Base-by-base conservation (phyloP, 2,329 filamentous ascomycete genomes). In the Aspergillus quadricinctus region DNA sequence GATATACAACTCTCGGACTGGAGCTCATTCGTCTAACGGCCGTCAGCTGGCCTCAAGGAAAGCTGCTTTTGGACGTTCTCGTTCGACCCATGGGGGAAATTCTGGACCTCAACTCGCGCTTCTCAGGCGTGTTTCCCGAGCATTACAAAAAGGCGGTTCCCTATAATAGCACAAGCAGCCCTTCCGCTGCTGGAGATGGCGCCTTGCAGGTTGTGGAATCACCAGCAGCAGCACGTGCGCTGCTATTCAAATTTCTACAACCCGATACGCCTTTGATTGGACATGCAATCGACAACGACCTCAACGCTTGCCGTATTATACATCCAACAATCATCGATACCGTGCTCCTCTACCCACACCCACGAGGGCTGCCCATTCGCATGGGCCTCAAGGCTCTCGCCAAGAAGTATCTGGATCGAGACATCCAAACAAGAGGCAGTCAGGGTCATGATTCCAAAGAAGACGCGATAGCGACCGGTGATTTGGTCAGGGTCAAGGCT, bases 201-300 rank as follows among this genome's bases (percentile, higher is more conserved):
- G 61, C 78, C 37, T 80, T 96, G 37, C 85, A 83, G 52, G 88
- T 96, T 48, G 90, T 95, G 8, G 77, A 85, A 0, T 92, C 88
- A 0, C 92, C 92, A 0, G 77, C 84, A 23, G 82, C 78, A 28
- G 94, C 94, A 1, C 87, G 94, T 8, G 79, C 85, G 1, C 80
- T 97, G 0, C 82, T 99, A 8, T 90, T 96, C 72, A 81, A 83
- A 0, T 81, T 89, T 53, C 81, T 99, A 50, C 82, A 86, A 1
- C 89, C 91, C 0, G 77, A 81, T 0, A 99, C 92, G 0, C 89
- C 92, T 0, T 76, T 99, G 0, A 89, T 99, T 49, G 94, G 94
- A 0, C 94, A 99, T 71, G 92, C 91, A 0, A 84, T 97, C 8
- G 94, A 99, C 67, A 99, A 99, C 69, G 94, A 99, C 67, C 82